Base-by-base conservation (phyloP, 2,329 filamentous ascomycete genomes). In the Penicillium sumatraense region DNA sequence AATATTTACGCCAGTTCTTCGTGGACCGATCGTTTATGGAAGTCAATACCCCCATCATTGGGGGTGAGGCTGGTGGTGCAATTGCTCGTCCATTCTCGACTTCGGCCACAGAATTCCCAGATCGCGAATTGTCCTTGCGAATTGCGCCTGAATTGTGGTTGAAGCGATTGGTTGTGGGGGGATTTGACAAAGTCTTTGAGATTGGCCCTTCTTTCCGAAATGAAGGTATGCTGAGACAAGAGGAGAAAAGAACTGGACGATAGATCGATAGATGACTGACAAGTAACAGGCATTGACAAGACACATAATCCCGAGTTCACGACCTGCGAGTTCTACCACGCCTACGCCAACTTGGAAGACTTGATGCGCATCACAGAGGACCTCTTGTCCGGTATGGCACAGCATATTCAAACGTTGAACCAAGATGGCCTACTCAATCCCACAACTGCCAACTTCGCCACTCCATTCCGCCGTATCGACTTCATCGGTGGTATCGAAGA, bases 241-340 rank as follows among this genome's bases (percentile, higher is more conserved):
- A 26, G 10, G 10, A 41, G 11, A n/a, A 23, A 24, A 42, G 9
- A 26, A 26, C n/a, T n/a, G n/a, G 21, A 26, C n/a, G 10, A 48
- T 21, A 3, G 1, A 31, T 31, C n/a, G 11, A 18, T n/a, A 42
- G 21, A 42, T 29, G 6, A 13, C 54, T 66, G 36, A 64, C 51
- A 21, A 11, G 40, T 24, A 16, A 29, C 33, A 80, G 82, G 83
- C 1, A 74, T 96, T 31, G 93, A 97, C 72, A 84, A 84, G 26
- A 96, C 91, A 0, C 95, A 99, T 72, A 99, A 99, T 69, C 93
- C 95, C 0, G 95, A 99, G 71, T 99, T 98, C 76, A 95, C 90
- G 41, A 98, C 91, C 57, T 98, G 93, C 79, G 95, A 99, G 76
- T 98, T 96, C 76, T 99, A 99, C 75, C 88, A 89, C 58, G 88